Conservation (phyloP, 306 rosid genomes). For the Acacia melanoxylon region DNA sequence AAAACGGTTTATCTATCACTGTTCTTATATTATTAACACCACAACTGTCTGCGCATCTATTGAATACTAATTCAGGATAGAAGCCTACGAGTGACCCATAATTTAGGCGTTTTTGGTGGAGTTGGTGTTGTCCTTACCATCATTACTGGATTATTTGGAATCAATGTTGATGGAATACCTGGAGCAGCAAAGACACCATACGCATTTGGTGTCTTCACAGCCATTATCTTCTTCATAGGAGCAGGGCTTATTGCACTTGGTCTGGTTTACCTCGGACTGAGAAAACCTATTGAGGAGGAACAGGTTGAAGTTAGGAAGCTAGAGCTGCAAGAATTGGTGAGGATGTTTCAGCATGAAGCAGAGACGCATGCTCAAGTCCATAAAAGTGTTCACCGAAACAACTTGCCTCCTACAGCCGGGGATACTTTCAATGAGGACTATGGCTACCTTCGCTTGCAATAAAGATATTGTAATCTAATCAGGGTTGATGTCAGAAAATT, state of each 20-base stretch:
- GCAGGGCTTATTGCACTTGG: constrained; percentile 60
- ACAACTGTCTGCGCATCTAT: neutral
- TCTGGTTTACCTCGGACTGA: constrained; percentile 67
- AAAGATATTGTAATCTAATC: constrained; percentile 20
- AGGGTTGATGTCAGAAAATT: neutral
- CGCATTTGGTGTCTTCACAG: constrained; percentile 83
- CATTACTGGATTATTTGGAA: constrained; percentile 86
- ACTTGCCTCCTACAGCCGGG: constrained; percentile 77
- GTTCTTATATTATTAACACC: neutral
- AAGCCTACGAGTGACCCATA: constrained; percentile 31
- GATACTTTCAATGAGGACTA: constrained; percentile 42
- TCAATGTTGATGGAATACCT: constrained; percentile 93
- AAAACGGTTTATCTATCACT: neutral
- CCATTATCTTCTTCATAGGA: constrained; percentile 55
- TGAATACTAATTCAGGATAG: neutral
- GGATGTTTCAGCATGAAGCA: constrained; percentile 90
- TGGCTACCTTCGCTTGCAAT: constrained; percentile 36
- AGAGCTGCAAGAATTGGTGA: constrained; percentile 76
- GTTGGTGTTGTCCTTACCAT: constrained; percentile 80
- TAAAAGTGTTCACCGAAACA: constrained; percentile 51
- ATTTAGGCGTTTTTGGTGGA: constrained; percentile 82
- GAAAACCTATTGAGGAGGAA: constrained; percentile 57
- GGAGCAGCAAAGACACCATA: constrained; percentile 68
- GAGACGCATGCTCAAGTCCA: constrained; percentile 86
- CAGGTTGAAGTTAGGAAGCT: constrained; percentile 75